phyloP scores from a whole-genome alignment of 306 rosid species.

The Senna siamea region DNA sequence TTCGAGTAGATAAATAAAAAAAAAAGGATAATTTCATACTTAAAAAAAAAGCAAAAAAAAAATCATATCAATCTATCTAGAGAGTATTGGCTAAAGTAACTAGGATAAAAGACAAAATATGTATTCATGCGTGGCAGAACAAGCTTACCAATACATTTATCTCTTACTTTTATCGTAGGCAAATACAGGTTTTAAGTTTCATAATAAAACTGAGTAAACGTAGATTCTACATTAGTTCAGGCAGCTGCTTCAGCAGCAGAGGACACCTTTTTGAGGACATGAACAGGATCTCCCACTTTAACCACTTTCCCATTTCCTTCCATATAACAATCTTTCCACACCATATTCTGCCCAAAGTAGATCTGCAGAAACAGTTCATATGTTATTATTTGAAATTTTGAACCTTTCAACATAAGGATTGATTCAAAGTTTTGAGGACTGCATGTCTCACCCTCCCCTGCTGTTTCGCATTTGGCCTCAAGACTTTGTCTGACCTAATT shows the following conservation, averaged over 20 bases:
- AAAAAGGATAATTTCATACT: too few species aligned
- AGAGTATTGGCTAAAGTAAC: too few species aligned
- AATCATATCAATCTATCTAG: too few species aligned
- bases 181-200: not conserved
- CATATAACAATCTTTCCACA: conserved; percentile 55
- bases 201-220: not conserved
- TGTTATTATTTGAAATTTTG: not conserved
- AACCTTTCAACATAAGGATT: conserved; percentile 19
- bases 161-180: not conserved
- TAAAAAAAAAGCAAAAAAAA: too few species aligned
- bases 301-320: conserved; percentile 54
- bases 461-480: conserved; percentile 65
- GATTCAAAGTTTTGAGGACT: conserved; percentile 35
- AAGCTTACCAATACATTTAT: not conserved
- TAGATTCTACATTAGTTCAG: conserved; percentile 43
- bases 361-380: conserved; percentile 52
- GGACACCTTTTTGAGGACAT: conserved; percentile 55
- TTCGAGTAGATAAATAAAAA: too few species aligned
- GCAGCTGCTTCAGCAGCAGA: conserved; percentile 71
- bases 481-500: conserved; percentile 62
- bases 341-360: conserved; percentile 84
- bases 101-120: too few species aligned
- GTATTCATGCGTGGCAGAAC: too few species aligned
- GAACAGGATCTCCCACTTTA: conserved; percentile 67
- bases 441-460: conserved; percentile 60